These are phyloP conservation scores for Hypoxylon sp. DNA, from an alignment of 2,329 filamentous ascomycete genomes.

Conservation along the genomic window DNA sequence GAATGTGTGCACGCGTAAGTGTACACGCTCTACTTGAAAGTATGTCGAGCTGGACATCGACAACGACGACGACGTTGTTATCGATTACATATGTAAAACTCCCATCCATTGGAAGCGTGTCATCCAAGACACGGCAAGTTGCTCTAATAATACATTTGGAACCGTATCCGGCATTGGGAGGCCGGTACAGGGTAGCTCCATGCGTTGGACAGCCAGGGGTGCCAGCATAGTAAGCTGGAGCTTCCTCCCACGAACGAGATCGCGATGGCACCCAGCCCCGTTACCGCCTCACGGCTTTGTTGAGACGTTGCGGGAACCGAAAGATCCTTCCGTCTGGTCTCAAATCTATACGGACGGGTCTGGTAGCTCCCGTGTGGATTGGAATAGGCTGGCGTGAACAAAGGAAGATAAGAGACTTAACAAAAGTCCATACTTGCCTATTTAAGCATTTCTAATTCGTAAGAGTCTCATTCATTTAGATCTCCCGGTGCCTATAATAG, in stretches of 20 bases:
- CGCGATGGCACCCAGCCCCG: constrained; percentile 5
- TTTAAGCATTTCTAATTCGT: constrained; percentile 1
- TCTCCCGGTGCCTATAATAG: constrained; percentile 4
- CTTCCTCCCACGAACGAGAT: constrained; percentile 21
- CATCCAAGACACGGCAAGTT: constrained; percentile 2
- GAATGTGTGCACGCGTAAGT: not conserved
- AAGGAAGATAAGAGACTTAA: constrained; percentile 9
- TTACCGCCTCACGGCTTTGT: constrained; percentile 16
- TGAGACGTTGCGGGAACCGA: constrained; percentile 25
- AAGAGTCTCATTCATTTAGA: not conserved
- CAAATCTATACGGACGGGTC: constrained; percentile 13
- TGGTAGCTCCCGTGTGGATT: constrained; percentile 17
- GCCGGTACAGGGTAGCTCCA: constrained; percentile 7
- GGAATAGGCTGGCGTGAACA: constrained; percentile 15
- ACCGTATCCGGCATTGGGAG: not conserved
- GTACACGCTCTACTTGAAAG: not conserved
- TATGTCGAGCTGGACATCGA: constrained; percentile 5
- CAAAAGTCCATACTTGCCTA: constrained; percentile 22
- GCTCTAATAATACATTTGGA: not conserved
- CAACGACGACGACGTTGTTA: not conserved
- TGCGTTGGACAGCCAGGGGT: constrained; percentile 18
- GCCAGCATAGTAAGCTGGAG: constrained; percentile 40
- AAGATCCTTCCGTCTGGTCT: constrained; percentile 14
- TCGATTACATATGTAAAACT: not conserved
- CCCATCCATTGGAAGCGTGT: not conserved